These are phyloP conservation scores for Candida silvatica DNA, from an alignment of 805 yeast species.

Conservation along the genomic window DNA sequence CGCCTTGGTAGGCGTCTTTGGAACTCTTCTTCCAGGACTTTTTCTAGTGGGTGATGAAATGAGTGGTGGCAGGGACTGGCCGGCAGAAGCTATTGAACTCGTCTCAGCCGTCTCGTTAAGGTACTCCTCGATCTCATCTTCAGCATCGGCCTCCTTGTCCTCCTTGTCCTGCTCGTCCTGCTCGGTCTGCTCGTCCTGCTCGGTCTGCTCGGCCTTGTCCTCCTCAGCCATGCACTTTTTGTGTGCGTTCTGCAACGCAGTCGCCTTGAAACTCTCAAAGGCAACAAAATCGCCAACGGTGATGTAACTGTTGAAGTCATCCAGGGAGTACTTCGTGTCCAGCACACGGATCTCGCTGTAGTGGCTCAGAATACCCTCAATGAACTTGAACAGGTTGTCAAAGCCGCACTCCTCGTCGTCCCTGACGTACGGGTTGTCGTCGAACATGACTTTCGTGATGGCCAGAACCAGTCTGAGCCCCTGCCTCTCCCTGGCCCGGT, in stretches of 20 bases:
- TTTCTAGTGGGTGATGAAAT: too few relatives aligned
- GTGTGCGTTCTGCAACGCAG: constrained; percentile 2
- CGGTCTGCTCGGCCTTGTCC: constrained; percentile 2
- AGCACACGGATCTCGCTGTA: constrained; percentile 14
- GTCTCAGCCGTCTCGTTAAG: neutral
- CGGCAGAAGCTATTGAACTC: neutral
- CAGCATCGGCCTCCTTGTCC: neutral
- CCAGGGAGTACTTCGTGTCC: constrained; percentile 8
- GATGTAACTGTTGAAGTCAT: constrained; percentile 17
- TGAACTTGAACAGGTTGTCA: constrained; percentile 24
- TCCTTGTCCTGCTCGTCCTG: neutral
- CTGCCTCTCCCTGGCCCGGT: constrained; percentile 18
- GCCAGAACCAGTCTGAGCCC: constrained; percentile 23
- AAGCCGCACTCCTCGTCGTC: constrained; percentile 21
- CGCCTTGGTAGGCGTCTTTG: neutral
- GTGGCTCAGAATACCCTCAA: constrained; percentile 15
- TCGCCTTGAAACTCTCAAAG: constrained; percentile 15
- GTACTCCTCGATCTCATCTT: too few relatives aligned
- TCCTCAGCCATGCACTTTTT: constrained; percentile 4
- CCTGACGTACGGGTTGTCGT: constrained; percentile 10
- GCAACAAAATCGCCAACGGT: constrained; percentile 17
- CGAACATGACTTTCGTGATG: constrained; percentile 23
- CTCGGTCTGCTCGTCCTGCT: constrained; percentile 2
- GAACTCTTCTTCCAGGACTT: too few relatives aligned
- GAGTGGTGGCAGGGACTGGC: neutral